Conservation (phyloP, 352 stramenopile species). For the Phytophthora sojae region DNA sequence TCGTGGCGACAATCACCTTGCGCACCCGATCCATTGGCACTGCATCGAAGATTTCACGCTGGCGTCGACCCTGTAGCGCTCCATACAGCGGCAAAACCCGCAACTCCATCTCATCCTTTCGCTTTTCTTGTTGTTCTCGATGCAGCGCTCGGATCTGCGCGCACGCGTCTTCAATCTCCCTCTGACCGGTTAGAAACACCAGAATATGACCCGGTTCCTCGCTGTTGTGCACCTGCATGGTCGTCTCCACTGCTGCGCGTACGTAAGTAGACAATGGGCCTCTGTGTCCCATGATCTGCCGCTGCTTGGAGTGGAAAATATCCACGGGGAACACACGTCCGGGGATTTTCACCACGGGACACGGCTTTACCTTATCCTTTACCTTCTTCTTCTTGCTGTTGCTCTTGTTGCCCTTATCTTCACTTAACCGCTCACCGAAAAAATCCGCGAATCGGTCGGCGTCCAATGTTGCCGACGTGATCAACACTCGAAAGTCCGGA, state of each 20-base stretch:
- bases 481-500: conserved; percentile 92
- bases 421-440: conserved; percentile 52
- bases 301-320: conserved; percentile 93
- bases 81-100: conserved; percentile 94
- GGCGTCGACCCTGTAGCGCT: conserved; percentile 91
- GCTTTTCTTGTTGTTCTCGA: conserved; percentile 19
- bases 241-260: conserved; percentile 74
- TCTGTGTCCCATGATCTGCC: conserved; percentile 75
- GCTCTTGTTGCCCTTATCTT: background rate
- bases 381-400: conserved; percentile 25
- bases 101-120: conserved; percentile 57
- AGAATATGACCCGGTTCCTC: conserved; percentile 91
- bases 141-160: conserved; percentile 80
- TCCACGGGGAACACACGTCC: conserved; percentile 94
- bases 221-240: conserved; percentile 75
- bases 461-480: conserved; percentile 95
- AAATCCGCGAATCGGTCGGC: conserved; percentile 89
- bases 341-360: conserved; percentile 90
- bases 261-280: conserved; percentile 76
- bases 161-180: conserved; percentile 94
- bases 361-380: conserved; percentile 31
- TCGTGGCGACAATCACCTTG: conserved; percentile 92
- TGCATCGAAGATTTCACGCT: conserved; percentile 95
- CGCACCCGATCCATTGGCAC: conserved; percentile 79
- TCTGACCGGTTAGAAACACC: conserved; percentile 95